Base-by-base conservation (phyloP, 140 eudicot species). In the Cichorium intybus region DNA sequence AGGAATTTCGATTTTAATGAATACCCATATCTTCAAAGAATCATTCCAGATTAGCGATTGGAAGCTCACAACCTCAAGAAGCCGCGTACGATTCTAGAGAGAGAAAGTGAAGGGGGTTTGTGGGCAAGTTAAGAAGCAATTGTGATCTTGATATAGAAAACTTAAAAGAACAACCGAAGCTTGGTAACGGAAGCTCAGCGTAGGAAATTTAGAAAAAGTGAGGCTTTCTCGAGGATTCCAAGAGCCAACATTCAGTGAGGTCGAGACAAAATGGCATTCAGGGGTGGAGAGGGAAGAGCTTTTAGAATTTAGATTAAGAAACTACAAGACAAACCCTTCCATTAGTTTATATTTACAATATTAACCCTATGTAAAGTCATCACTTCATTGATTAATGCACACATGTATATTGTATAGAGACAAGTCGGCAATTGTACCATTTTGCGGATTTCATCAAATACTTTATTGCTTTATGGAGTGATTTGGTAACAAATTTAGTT, bases 211-310 rank as follows among this genome's bases (percentile, higher is more conserved):
- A 39, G 50, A 60, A 10, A 45, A 56, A 27, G 47, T 60, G 52
- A 7, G 50, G 35, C 55, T 24, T 53, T 66, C 54, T 53, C 45
- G 28, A 68, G 63, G 66, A 45, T 68, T 56, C 24, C 35, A 24
- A 43, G 41, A 45, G 37, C 56, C 61, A 66, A 16, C 51, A 60
- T 49, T 48, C 45, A 70, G 62, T 48, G 31, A 27, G 72, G 45
- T 27, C 34, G 69, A 6, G 43, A 54, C 72, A 35, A 46, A 39
- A 66, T 23, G 53, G 2, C 28, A 14, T 27, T 37, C 35, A 45
- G 45, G 47, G 21, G 4, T 15, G n/a, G 35, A n/a, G 17, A 35
- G 28, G 24, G 58, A 28, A 21, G 62, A 15, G 41, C 28, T 23
- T 64, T 8, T 56, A 54, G 53, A 27, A 39, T 62, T n/a, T 10